Evolutionary conservation across 768 basidiomycete genomes (phyloP).

Genomic region (Tulasnella sp.): DNA sequence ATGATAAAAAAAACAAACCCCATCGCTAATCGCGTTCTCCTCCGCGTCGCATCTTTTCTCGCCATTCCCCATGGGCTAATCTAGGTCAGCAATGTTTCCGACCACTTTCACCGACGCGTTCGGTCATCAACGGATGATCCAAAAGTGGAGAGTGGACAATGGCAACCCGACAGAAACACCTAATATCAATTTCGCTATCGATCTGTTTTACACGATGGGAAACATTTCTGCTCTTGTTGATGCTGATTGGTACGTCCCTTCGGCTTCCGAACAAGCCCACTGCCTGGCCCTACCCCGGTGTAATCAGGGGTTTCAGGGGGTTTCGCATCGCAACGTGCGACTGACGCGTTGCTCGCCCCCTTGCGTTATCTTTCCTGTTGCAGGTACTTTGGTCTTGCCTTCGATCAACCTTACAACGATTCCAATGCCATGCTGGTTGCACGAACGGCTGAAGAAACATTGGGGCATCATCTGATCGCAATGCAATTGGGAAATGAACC

Average conservation of each 20-base stretch:
- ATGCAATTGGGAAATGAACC: slow-evolving; percentile 72
- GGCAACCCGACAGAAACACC: slow-evolving; percentile 48
- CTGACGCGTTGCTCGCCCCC: neutral
- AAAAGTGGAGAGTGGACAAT: slow-evolving; percentile 29
- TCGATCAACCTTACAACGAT: slow-evolving; percentile 15
- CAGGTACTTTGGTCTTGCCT: slow-evolving; percentile 30
- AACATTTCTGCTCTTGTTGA: slow-evolving; percentile 53
- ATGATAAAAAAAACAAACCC: slow-evolving; percentile 24
- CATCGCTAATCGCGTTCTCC: slow-evolving; percentile 28
- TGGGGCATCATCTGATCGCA: slow-evolving; percentile 59
- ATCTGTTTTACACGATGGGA: slow-evolving; percentile 57
- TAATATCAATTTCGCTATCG: slow-evolving; percentile 53
- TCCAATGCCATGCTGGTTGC: slow-evolving; percentile 35
- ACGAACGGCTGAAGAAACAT: slow-evolving; percentile 49
- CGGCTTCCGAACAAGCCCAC: neutral
- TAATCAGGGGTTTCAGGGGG: neutral
- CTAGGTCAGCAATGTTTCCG: slow-evolving; percentile 1
- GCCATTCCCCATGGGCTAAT: neutral
- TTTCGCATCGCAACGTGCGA: neutral
- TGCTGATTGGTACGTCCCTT: slow-evolving; percentile 49
- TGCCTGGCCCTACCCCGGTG: neutral
- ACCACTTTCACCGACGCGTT: slow-evolving; percentile 16
- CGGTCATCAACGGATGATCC: slow-evolving; percentile 32
- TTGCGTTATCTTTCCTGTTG: neutral
- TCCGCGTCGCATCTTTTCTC: slow-evolving; percentile 13